Base-by-base conservation (phyloP, 106 monocot genomes). In the Allium cepa region DNA sequence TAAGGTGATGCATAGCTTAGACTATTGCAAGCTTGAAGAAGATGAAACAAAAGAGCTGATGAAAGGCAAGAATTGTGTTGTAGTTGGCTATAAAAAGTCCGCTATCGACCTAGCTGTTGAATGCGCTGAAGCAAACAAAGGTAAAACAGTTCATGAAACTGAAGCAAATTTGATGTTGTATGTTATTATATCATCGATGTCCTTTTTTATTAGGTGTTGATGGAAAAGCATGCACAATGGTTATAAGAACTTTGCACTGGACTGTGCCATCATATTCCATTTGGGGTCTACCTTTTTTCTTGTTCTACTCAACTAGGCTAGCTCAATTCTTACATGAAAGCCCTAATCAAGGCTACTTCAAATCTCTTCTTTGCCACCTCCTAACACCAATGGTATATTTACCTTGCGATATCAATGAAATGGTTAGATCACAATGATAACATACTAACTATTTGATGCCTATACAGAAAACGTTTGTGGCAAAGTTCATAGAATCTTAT, bases 21-120 rank as follows among this genome's bases (percentile, higher is more conserved):
- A 96, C 50, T 96, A 91, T 59, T 96, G 84, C 70, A 91, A 91
- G 67, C 81, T 96, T 2, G 69, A 74, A 27, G 71, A 86, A 59
- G 82, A 76, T 46, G 76, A 50, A 7, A 56, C 77, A 12, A 61
- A 47, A 11, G 56, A 86, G 64, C 59, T 96, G 60, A 80, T 88
- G 84, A 86, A 66, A 63, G 91, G 83, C 45, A 96, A 96, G 81
- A 83, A 80, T 71, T 88, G 84, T 14, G 88, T 86, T 4, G 80
- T 96, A 8, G 69, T 96, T 10, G 95, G 95, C 11, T 96, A 86
- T 73, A 86, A 86, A 84, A 96, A 96, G 71, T 88, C 91, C 0
- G 91, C 78, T 8, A 88, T 95, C 12, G 94, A 95, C 70, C 71
- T 95, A 53, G 94, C 94, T 49, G 28, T 76, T 9, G 94, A 95